Percentiles rank a stretch among this genome's conserved stretches.
Conservation (phyloP, 164 flowering plant species). For the Dillenia suffruticosa region DNA sequence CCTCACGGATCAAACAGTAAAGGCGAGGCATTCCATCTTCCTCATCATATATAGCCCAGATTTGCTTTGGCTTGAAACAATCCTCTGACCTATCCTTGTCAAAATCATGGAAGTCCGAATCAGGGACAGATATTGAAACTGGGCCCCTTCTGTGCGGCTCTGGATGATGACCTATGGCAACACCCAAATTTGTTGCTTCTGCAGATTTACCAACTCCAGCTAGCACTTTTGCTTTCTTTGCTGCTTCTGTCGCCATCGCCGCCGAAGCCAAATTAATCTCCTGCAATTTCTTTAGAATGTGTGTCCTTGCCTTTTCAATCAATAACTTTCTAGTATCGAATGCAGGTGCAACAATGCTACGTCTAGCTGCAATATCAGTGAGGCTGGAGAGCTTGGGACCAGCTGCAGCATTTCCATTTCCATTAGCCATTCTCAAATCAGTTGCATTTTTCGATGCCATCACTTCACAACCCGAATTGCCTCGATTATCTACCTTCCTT, state of each 20-base stretch:
- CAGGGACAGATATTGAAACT: slow-evolving; percentile 62
- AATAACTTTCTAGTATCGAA: slow-evolving; percentile 69
- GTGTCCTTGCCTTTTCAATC: slow-evolving; percentile 67
- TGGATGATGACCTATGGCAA: slow-evolving; percentile 4
- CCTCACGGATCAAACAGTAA: slow-evolving; percentile 71
- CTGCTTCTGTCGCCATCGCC: slow-evolving; percentile 18
- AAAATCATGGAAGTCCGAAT: slow-evolving; percentile 86
- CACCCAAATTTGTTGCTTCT: slow-evolving; percentile 12
- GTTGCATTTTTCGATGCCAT: slow-evolving; percentile 16
- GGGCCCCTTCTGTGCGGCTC: slow-evolving; percentile 26
- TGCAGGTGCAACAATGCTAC: slow-evolving; percentile 37
- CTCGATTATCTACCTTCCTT: slow-evolving; percentile 39
- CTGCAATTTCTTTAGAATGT: slow-evolving; percentile 57
- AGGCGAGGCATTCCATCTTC: slow-evolving; percentile 98
- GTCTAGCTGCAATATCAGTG: slow-evolving; percentile 26
- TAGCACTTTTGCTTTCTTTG: slow-evolving; percentile 19
- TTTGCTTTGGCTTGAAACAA: slow-evolving; percentile 79
- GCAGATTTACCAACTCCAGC: slow-evolving; percentile 16
- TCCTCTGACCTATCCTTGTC: slow-evolving; percentile 80
- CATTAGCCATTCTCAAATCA: slow-evolving; percentile 27
- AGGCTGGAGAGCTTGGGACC: slow-evolving; percentile 19
- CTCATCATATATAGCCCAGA: slow-evolving; percentile 95
- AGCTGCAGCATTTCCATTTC: slow-evolving; percentile 20
- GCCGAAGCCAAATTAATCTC: slow-evolving; percentile 42
- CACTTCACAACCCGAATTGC: slow-evolving; percentile 27